A percentile compares a stretch with the other conserved stretches of the same genome.
Conservation (phyloP, 2,329 filamentous ascomycete species). For the Exophiala sideris region DNA sequence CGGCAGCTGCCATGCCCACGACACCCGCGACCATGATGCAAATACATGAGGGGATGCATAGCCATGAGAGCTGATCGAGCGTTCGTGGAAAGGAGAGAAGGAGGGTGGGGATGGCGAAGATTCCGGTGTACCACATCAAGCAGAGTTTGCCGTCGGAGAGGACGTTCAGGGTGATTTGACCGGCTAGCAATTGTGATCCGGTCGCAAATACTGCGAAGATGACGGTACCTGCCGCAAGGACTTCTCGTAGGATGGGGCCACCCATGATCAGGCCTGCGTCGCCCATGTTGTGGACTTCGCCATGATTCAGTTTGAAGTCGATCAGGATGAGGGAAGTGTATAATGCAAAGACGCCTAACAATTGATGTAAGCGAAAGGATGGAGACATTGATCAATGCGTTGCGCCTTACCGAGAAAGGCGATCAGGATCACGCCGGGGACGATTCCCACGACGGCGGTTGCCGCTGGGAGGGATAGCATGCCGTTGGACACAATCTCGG, state of each 20-base stretch:
- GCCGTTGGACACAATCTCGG: constrained; percentile 54
- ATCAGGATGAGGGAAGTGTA: constrained; percentile 51
- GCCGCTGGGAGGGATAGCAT: constrained; percentile 54
- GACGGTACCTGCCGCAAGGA: constrained; percentile 49
- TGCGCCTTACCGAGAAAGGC: constrained; percentile 42
- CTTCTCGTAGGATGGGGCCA: constrained; percentile 50
- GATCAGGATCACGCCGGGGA: constrained; percentile 52
- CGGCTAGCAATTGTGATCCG: constrained; percentile 51
- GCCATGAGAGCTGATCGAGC: constrained; percentile 48
- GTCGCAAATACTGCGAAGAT: constrained; percentile 53
- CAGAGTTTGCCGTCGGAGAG: constrained; percentile 50
- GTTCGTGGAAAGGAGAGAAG: constrained; percentile 49
- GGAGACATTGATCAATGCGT: not conserved
- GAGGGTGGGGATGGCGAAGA: constrained; percentile 50
- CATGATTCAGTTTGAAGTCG: constrained; percentile 53
- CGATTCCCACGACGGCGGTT: constrained; percentile 51
- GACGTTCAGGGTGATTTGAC: constrained; percentile 48
- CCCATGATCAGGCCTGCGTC: constrained; percentile 55
- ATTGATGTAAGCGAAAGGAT: not conserved
- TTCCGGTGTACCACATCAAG: constrained; percentile 47
- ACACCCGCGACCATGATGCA: constrained; percentile 51
- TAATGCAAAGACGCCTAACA: constrained; percentile 43
- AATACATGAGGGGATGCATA: constrained; percentile 44
- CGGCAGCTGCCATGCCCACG: constrained; percentile 51
- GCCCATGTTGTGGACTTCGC: constrained; percentile 56